A percentile compares a stretch with the other conserved stretches of the same genome.
phyloP scores from a whole-genome alignment of 2,329 filamentous ascomycete species.

The Colletotrichum zoysiae region DNA sequence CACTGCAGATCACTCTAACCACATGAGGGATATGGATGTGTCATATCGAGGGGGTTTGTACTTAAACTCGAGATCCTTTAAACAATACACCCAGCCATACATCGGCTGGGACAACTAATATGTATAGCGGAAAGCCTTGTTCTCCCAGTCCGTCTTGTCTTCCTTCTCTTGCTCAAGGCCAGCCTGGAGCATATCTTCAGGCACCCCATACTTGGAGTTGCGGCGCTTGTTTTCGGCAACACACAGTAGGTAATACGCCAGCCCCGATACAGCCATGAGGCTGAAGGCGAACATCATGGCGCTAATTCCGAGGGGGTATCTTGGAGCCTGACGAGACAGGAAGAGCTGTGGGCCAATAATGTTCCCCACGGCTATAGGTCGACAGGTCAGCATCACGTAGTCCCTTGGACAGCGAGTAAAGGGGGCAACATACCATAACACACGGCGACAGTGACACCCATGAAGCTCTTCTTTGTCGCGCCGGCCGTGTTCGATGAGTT shows the following conservation, averaged over 20 bases:
- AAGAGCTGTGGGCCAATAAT: constrained; percentile 51
- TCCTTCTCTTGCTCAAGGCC: constrained; percentile 38
- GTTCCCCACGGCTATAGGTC: constrained; percentile 46
- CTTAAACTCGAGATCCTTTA: background rate
- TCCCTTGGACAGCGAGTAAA: constrained; percentile 1
- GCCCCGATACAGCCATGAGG: constrained; percentile 44
- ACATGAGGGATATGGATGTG: background rate
- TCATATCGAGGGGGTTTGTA: too few species aligned
- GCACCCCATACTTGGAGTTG: constrained; percentile 33
- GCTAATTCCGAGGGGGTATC: constrained; percentile 47
- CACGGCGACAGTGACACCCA: constrained; percentile 47
- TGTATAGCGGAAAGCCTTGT: constrained; percentile 38
- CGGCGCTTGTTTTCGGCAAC: constrained; percentile 45
- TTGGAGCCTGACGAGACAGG: constrained; percentile 45
- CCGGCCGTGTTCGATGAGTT: constrained; percentile 49
- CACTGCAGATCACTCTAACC: background rate
- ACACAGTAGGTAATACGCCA: constrained; percentile 45
- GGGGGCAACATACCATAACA: constrained; percentile 42
- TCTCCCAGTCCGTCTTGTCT: constrained; percentile 40
- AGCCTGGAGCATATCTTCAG: constrained; percentile 25
- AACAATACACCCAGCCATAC: background rate
- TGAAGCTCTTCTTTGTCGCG: constrained; percentile 50
- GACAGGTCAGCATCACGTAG: constrained; percentile 7
- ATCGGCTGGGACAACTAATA: constrained; percentile 6
- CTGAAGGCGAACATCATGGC: constrained; percentile 48